phyloP scores from a whole-genome alignment of 1,139 yeast species.

The Saccharomycopsis crataegensis region DNA sequence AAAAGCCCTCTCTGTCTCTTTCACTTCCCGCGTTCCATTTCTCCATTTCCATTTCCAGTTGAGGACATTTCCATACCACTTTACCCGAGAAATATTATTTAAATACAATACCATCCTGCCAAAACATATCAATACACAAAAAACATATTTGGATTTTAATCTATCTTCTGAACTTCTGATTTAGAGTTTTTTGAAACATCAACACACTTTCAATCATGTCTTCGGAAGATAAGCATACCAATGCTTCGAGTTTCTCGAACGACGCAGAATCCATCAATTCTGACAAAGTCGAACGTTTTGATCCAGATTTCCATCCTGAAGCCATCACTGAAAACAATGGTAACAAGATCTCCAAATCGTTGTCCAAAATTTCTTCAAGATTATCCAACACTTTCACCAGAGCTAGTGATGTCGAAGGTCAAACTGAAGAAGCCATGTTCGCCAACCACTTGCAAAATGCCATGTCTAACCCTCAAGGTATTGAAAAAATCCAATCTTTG shows the following conservation, averaged over 20 bases:
- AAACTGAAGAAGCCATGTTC: conserved; percentile 10
- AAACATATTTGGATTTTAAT: no score
- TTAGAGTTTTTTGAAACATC: no score
- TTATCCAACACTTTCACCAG: conserved; percentile 7
- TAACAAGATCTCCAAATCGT: neutral
- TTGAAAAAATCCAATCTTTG: conserved; percentile 33
- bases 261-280: conserved; percentile 8
- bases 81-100: no score
- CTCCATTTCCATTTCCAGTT: no score
- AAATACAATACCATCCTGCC: no score
- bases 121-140: no score
- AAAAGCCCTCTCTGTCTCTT: no score
- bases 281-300: conserved; percentile 9
- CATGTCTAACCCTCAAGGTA: conserved; percentile 24
- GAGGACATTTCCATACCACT: no score
- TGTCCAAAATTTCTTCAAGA: conserved; percentile 11
- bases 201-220: no score
- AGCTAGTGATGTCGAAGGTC: conserved; percentile 12
- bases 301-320: conserved; percentile 8
- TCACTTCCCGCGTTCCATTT: no score
- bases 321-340: conserved; percentile 5
- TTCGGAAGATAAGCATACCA: neutral
- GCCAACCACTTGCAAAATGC: conserved; percentile 11
- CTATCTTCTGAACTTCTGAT: no score
- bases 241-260: conserved; percentile 2